Conservation (phyloP, 192 early-diverging fungal species). For the Umbelopsis isabellina region DNA sequence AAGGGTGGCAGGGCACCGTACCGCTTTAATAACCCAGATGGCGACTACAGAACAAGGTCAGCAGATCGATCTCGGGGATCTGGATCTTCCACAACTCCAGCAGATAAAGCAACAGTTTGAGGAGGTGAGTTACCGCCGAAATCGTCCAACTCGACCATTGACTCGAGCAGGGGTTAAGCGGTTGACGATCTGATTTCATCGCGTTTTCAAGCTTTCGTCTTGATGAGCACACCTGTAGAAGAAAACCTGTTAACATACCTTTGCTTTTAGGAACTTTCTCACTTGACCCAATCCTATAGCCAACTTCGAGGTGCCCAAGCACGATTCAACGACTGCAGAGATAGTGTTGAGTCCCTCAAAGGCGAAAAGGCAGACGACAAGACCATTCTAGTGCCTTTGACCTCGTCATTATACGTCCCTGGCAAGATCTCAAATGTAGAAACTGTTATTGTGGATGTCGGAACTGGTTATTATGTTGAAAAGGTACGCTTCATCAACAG, state of each 20-base stretch:
- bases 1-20: neutral
- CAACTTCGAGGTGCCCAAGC: slow-evolving; percentile 87
- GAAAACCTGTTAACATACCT: neutral
- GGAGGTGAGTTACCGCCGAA: slow-evolving; percentile 54
- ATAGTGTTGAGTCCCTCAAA: slow-evolving; percentile 67
- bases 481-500: slow-evolving; percentile 60
- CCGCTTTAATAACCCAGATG: neutral
- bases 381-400: slow-evolving; percentile 77
- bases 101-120: slow-evolving; percentile 85
- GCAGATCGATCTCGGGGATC: slow-evolving; percentile 78
- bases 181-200: too few relatives aligned
- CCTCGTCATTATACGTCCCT: slow-evolving; percentile 85
- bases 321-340: slow-evolving; percentile 84
- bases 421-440: slow-evolving; percentile 81
- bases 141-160: neutral
- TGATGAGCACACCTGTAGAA: neutral
- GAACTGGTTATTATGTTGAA: slow-evolving; percentile 95
- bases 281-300: slow-evolving; percentile 81
- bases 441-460: slow-evolving; percentile 92
- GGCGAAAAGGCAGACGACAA: slow-evolving; percentile 57
- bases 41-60: slow-evolving; percentile 20
- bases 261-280: slow-evolving; percentile 74
- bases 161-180: too few relatives aligned
- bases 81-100: slow-evolving; percentile 83
- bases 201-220: too few relatives aligned